phyloP scores from a whole-genome alignment of 108 stramenopile species.

The Skeletonema tropicum region DNA sequence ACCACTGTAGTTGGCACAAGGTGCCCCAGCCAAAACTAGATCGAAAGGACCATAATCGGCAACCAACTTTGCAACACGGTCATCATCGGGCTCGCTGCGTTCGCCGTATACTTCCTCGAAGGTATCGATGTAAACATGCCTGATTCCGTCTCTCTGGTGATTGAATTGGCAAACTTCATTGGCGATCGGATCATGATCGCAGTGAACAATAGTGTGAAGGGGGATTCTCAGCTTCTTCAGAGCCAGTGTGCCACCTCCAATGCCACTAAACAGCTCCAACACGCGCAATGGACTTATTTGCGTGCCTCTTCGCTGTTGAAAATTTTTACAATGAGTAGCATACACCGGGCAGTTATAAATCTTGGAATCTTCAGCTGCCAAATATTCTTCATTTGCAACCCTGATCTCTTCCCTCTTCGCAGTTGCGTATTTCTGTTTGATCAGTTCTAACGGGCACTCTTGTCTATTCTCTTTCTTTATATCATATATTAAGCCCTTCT shows the following conservation, averaged over 20 bases:
- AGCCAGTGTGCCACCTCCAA: conserved; percentile 38
- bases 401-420: no score
- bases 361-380: conserved; percentile 8
- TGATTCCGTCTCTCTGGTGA: conserved; percentile 28
- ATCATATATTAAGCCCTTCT: no score
- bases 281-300: conserved; percentile 7
- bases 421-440: no score
- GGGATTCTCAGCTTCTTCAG: conserved; percentile 37
- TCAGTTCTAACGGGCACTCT: no score
- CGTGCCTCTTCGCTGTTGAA: conserved; percentile 7
- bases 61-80: conserved; percentile 13
- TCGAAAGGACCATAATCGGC: conserved; percentile 30
- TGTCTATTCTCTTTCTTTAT: no score
- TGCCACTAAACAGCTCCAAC: conserved; percentile 37
- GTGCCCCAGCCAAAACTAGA: conserved; percentile 35
- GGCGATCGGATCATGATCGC: conserved; percentile 43
- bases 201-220: conserved; percentile 24
- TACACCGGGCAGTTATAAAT: conserved; percentile 13
- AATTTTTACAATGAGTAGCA: not conserved
- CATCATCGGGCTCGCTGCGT: conserved; percentile 5
- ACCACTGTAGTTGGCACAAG: conserved; percentile 31
- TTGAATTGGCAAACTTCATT: conserved; percentile 24
- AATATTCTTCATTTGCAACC: no score
- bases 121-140: conserved; percentile 21
- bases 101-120: conserved; percentile 42